Base-by-base conservation (phyloP, 768 basidiomycete species). In the Rhodotorula kratochvilovae region DNA sequence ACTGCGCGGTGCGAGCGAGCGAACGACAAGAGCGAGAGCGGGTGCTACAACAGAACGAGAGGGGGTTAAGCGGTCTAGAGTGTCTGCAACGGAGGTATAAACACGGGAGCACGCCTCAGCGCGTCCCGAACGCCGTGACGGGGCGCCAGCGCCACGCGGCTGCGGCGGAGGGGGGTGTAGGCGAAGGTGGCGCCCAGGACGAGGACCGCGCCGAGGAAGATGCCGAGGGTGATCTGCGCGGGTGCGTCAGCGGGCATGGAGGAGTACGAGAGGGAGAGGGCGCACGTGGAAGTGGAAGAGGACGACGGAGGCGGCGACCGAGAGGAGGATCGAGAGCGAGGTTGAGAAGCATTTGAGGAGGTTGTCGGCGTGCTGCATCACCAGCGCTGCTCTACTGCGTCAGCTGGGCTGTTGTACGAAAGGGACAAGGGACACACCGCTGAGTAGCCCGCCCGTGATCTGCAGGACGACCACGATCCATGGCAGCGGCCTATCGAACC, bases 391-490 rank as follows among this genome's bases (percentile, higher is more conserved):
- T 29, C 27, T 45, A 7, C 19, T 6, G 43, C 13, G 1, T n/a
- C 25, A 57, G 39, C 8, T 58, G 23, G n/a, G 10, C 23, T 1
- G 11, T 25, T 21, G 46, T 7, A 57, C 8, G 17, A n/a, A 27
- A 23, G 51, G 25, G 27, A 19, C 8, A 23, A 21, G 31, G 4
- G 3, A 65, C 73, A 50, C 81, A 16, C 92, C 92, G 17, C 91
- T 94, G 74, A 96, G 82, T 54, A 96, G 82, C 2, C 93, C 92
- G 25, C 93, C 93, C 23, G 91, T 80, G 8, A 93, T 89, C 81
- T 96, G 93, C 27, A 91, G 86, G 45, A 84, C 78, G 58, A 96
- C 90, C 1, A 93, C 92, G 43, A 89, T 88, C 88, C 91, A 92
- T 36, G 92, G 91, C 88, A 91, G 89, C 31, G 82, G 83, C 5